Evolutionary conservation across 2,329 filamentous ascomycete genomes (phyloP), one percentile per base, ranked within the genome.

Genomic region (Aspergillus aculeatus): DNA sequence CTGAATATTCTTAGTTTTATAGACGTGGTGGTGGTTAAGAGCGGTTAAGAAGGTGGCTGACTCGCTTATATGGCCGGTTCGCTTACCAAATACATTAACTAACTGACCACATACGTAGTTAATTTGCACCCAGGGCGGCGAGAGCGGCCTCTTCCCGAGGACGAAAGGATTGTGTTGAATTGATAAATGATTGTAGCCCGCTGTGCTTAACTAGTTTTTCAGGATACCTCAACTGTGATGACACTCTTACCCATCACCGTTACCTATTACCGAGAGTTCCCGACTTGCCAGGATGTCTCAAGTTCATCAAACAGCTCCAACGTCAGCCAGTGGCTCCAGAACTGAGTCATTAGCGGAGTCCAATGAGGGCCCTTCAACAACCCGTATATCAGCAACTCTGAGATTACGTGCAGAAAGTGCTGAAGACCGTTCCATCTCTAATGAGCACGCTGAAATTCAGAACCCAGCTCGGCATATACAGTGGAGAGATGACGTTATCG

Each of bases 401-500:
- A 69, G 71, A 59, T 52, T 74, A 58, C 66, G 72, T 53, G 72
- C 65, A 11, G 73, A 72, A 31, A 66, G 72, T 51, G 72, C 65
- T 10, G 73, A 72, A 31, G 65, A 68, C 31, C 54, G 49, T n/a
- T 24, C 52, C 11, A 54, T 54, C 24, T 47, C 57, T 23, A 38
- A 58, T 14, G 44, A 31, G 29, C 58, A 55, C 19, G 56, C 56
- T 19, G 59, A 56, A 41, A 64, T 65, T 56, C 63, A 57, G 32
- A 62, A 78, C 0, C 76, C 78, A 26, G 75, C 80, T 19, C 83
- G 88, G 55, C 86, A 86, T 52, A 95, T 99, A 58, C 88, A 90
- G 75, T 99, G 95, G 95, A 92, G 92, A 6, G 91, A 95, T 71
- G 89, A 91, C 70, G 93, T 97, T 6, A 83, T 99, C 2, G 93